Conservation (phyloP, 1,284 basidiomycete genomes). For the Boletellus sp. region DNA sequence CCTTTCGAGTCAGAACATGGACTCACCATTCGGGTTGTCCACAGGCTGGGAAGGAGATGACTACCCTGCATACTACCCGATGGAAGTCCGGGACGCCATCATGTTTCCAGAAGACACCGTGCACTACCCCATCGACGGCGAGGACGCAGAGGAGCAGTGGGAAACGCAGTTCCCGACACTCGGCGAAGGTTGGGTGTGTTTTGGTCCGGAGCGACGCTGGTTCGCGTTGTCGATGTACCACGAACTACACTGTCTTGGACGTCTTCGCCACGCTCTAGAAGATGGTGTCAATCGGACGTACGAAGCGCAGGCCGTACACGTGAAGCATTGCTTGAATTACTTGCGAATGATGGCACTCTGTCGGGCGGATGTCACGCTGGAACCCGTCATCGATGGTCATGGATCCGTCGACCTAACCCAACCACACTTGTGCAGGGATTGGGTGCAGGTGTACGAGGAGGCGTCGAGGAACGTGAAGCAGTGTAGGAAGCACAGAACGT, state of each 20-base stretch:
- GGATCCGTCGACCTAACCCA: conserved; percentile 36
- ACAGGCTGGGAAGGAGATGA: conserved; percentile 27
- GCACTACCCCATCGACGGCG: conserved; percentile 27
- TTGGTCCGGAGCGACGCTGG: conserved; percentile 24
- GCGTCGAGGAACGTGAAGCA: conserved; percentile 15
- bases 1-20: not conserved
- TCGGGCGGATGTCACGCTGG: conserved; percentile 34
- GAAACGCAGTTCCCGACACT: conserved; percentile 21
- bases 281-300: conserved; percentile 22
- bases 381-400: conserved; percentile 33
- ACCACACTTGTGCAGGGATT: conserved; percentile 47
- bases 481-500: conserved; percentile 9
- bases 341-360: conserved; percentile 35
- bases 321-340: conserved; percentile 39
- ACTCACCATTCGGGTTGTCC: conserved; percentile 4
- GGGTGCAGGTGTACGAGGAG: conserved; percentile 41
- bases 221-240: conserved; percentile 34
- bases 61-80: conserved; percentile 26
- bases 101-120: conserved; percentile 28
- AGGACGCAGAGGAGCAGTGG: conserved; percentile 22
- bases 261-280: conserved; percentile 22
- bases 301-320: conserved; percentile 34
- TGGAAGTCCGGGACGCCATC: conserved; percentile 20
- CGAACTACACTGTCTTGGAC: conserved; percentile 32
- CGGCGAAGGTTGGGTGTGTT: conserved; percentile 25